Evolutionary conservation across 192 early-diverging fungal species (phyloP), one percentile per base, ranked within the genome.

Genomic region (Rhizophagus sp.): DNA sequence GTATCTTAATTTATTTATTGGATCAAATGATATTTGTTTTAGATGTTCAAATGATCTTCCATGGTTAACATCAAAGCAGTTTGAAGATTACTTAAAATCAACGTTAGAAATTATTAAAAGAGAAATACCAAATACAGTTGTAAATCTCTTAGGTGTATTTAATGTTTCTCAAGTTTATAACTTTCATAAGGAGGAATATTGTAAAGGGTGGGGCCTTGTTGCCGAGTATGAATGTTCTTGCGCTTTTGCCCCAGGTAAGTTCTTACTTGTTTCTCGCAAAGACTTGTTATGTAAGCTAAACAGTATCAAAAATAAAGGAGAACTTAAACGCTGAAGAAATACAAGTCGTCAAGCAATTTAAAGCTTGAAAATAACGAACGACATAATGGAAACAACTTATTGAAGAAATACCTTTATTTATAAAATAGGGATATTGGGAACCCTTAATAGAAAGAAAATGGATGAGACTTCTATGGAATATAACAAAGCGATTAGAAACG

Each of bases 11-110:
- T 63, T 91, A 3, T 90, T 91, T 77, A 87, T 91, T 47, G 89
- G 89, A 44, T 87, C 82, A 9, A 91, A 91, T 75, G 90, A 91
- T 75, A 75, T 86, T 15, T 91, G 90, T 76, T 78, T 86, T 22
- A 80, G 80, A 7, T 90, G 89, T 47, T 44, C 34, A 44, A 17
- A 39, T n/a, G 63, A 61, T 7, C 80, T 78, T 0, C 44, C 34
- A 30, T 81, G 24, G 27, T 75, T 62, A 5, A 49, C 73, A 74
- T 81, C 74, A 62, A 49, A 22, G 47, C 80, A 24, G 57, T 89
- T 84, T 50, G 71, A 73, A 73, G 30, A 78, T 19, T 74, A 83
- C 62, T 67, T 86, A 36, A 73, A 70, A 1, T 62, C 69, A 19
- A 83, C 85, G 3, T 24, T 88, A 24, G 83, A 84, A 44, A 52